These are phyloP conservation scores for Cocos nucifera DNA, from an alignment of 176 grass and related monocot species.

Conservation along the genomic window DNA sequence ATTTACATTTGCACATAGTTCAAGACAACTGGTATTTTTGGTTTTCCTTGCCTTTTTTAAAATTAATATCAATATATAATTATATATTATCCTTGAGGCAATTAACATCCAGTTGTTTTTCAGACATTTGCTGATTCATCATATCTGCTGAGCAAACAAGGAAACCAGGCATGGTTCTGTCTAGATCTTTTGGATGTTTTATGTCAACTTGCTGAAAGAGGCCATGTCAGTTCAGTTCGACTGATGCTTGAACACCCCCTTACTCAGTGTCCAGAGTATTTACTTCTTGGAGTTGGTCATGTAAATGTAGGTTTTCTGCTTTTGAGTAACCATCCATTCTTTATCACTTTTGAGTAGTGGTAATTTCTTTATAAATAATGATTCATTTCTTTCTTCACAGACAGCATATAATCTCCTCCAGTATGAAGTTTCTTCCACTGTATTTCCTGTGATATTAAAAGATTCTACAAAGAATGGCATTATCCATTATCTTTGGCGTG, in stretches of 20 bases:
- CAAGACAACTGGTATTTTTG: conserved; percentile 40
- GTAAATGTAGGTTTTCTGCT: conserved; percentile 42
- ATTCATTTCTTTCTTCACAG: conserved; percentile 38
- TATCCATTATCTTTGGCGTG: conserved; percentile 56
- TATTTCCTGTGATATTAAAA: conserved; percentile 75
- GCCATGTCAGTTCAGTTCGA: conserved; percentile 49
- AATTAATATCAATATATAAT: no score
- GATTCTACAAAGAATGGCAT: conserved; percentile 40
- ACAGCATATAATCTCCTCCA: conserved; percentile 89
- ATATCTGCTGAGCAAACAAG: conserved; percentile 34
- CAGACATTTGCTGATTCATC: conserved; percentile 61
- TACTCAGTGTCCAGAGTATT: conserved; percentile 57
- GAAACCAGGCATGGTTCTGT: conserved; percentile 74
- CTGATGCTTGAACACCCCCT: conserved; percentile 58
- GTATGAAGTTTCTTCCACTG: conserved; percentile 54
- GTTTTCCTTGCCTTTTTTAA: no score
- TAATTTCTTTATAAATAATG: no score
- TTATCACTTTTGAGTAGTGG: no score
- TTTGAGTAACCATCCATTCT: no score
- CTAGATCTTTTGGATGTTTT: conserved; percentile 73
- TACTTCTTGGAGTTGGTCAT: conserved; percentile 71
- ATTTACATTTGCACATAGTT: conserved; percentile 77
- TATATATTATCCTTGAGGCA: no score
- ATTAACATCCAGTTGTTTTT: conserved; percentile 7
- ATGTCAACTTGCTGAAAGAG: conserved; percentile 77